Base-by-base conservation (phyloP, 257 asterid genomes). In the Fraxinus pennsylvanica region DNA sequence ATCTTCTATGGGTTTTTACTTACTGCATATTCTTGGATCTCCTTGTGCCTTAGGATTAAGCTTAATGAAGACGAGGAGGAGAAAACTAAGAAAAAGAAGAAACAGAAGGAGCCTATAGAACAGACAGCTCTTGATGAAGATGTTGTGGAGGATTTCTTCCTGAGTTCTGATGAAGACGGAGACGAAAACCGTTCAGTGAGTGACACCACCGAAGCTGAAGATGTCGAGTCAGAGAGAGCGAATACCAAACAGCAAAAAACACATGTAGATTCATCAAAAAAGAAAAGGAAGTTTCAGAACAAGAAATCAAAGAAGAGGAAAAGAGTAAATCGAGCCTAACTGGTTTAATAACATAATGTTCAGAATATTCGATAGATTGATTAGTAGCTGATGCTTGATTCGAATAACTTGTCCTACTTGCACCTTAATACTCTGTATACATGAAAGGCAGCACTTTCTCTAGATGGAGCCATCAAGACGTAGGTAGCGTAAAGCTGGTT, bases 61-160 rank as follows among this genome's bases (percentile, higher is more conserved):
- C 86, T 30, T 13, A 43, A 63, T 27, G 69, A 63, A n/a, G 69
- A 10, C 0, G 69, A 78, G 78, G 79, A 85, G 84, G 90, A 47
- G 1, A 79, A 78, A 61, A 86, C 65, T 81, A 87, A 88, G 84
- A 85, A 70, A 76, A 83, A 82, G 71, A 77, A 81, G 83, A 82
- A 76, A 74, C 79, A 32, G 35, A 78, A 75, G 71, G 82, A 80
- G 50, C 81, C 81, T 67, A 67, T 68, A 13, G 90, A 83, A 9
- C 87, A 76, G 63, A 77, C 63, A 35, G 90, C 85, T 39, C 19
- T 68, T 8, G 96, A 89, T 57, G 97, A 92, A 78, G 98, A 95
- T 78, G 82, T 95, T 10, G 86, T 91, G 25, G 94, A 90, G 87
- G 98, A 95, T 74, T 88, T 91, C 67, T 76, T 90, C 68, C 92